Evolutionary conservation across 2,329 filamentous ascomycete genomes (phyloP).

Genomic region (Blastomyces gilchristii): DNA sequence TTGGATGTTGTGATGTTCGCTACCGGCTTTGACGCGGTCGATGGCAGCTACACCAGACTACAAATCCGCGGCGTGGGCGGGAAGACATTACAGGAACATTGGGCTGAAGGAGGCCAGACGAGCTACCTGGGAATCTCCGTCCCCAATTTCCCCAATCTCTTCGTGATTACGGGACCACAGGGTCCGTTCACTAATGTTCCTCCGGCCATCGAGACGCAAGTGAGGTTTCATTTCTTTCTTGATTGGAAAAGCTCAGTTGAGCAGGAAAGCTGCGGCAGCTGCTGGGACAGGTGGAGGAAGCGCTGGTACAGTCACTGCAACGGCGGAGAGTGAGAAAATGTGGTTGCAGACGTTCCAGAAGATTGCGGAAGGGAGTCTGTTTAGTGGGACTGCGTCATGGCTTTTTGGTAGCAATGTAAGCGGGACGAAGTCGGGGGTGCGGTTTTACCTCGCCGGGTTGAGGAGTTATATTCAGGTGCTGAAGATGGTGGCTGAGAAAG

Average conservation of each 20-base stretch:
- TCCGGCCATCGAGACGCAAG: background rate
- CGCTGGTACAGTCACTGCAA: conserved; percentile 4
- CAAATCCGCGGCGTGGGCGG: background rate
- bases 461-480: background rate
- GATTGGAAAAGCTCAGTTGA: background rate
- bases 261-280: background rate
- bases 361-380: conserved; percentile 6
- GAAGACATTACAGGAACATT: background rate
- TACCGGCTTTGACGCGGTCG: background rate
- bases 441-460: conserved; percentile 10
- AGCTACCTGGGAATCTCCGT: background rate
- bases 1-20: background rate
- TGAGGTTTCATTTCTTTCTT: background rate
- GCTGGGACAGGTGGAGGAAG: background rate
- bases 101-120: background rate
- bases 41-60: background rate
- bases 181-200: conserved; percentile 1
- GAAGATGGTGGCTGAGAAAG: background rate
- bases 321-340: conserved; percentile 9
- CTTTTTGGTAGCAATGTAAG: conserved; percentile 10
- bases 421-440: conserved; percentile 9
- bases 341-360: conserved; percentile 6
- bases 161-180: conserved; percentile 2
- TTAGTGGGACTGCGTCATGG: conserved; percentile 10
- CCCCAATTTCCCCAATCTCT: background rate